Conservation (phyloP, 768 basidiomycete species). For the Lactarius trivialis region DNA sequence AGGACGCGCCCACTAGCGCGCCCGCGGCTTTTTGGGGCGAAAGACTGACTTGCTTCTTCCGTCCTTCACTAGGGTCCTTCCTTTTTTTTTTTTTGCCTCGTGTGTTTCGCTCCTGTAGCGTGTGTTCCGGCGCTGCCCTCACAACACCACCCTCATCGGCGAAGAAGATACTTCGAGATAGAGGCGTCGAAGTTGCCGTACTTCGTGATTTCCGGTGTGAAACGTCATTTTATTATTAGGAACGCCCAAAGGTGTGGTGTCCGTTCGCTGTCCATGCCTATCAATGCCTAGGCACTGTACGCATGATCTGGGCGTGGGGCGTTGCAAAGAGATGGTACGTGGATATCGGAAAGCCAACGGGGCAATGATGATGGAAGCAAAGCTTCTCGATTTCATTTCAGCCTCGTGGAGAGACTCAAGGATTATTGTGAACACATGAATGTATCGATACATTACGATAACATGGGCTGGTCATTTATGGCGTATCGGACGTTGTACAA, state of each 20-base stretch:
- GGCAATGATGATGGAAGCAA: not conserved
- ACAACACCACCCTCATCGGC: slow-evolving; percentile 60
- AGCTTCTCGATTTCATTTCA: not conserved
- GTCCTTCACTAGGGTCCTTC: too few species aligned
- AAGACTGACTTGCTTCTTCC: too few species aligned
- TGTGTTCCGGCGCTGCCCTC: slow-evolving; percentile 60
- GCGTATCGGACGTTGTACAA: slow-evolving; percentile 10
- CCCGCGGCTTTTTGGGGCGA: not conserved
- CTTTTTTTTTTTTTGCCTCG: not conserved
- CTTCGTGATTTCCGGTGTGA: slow-evolving; percentile 44
- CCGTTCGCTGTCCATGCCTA: not conserved
- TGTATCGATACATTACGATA: slow-evolving; percentile 19
- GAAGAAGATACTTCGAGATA: slow-evolving; percentile 51
- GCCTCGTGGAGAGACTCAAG: not conserved
- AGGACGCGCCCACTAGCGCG: too few species aligned
- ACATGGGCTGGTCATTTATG: slow-evolving; percentile 13
- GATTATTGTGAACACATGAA: slow-evolving; percentile 11
- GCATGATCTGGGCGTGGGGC: slow-evolving; percentile 16
- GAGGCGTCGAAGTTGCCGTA: slow-evolving; percentile 43
- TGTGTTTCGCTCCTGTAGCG: slow-evolving; percentile 39
- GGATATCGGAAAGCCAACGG: slow-evolving; percentile 45
- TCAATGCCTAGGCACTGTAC: not conserved
- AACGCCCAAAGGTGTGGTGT: slow-evolving; percentile 45
- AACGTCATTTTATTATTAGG: slow-evolving; percentile 42
- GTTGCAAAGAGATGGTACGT: slow-evolving; percentile 47